Conservation (phyloP, 805 yeast genomes). For the Wickerhamiella dianesei region DNA sequence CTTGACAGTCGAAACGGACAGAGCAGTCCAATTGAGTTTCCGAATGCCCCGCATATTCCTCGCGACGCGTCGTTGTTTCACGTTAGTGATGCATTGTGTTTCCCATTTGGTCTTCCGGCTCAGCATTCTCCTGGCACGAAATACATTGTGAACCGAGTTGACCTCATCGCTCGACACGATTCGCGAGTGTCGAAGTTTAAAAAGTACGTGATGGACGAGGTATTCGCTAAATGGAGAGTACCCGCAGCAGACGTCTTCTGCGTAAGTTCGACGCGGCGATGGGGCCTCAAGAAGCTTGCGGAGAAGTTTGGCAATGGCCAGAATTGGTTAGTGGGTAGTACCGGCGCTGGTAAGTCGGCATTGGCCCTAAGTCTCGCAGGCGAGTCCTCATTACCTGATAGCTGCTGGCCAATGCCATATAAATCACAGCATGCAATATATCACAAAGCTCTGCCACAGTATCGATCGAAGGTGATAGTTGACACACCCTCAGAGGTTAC, state of each 20-base stretch:
- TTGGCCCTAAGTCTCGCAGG: slow-evolving; percentile 57
- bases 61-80: slow-evolving; percentile 32
- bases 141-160: slow-evolving; percentile 31
- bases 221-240: slow-evolving; percentile 25
- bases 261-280: slow-evolving; percentile 38
- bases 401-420: slow-evolving; percentile 48
- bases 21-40: slow-evolving; percentile 4
- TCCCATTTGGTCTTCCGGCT: slow-evolving; percentile 35
- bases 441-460: slow-evolving; percentile 26
- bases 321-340: slow-evolving; percentile 56
- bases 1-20: neutral
- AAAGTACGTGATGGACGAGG: slow-evolving; percentile 24
- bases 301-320: slow-evolving; percentile 24
- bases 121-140: slow-evolving; percentile 10
- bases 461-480: slow-evolving; percentile 11
- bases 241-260: slow-evolving; percentile 32
- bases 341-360: slow-evolving; percentile 80
- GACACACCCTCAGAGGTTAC: slow-evolving; percentile 21
- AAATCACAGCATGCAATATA: slow-evolving; percentile 45
- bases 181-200: slow-evolving; percentile 19
- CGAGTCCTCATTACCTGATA: slow-evolving; percentile 21
- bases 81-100: slow-evolving; percentile 54
- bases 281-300: slow-evolving; percentile 37
- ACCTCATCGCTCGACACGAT: slow-evolving; percentile 28
- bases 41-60: slow-evolving; percentile 15